Evolutionary conservation across 768 basidiomycete species (phyloP), one percentile per base, ranked within the genome.

Genomic region (Tricholomella constricta): DNA sequence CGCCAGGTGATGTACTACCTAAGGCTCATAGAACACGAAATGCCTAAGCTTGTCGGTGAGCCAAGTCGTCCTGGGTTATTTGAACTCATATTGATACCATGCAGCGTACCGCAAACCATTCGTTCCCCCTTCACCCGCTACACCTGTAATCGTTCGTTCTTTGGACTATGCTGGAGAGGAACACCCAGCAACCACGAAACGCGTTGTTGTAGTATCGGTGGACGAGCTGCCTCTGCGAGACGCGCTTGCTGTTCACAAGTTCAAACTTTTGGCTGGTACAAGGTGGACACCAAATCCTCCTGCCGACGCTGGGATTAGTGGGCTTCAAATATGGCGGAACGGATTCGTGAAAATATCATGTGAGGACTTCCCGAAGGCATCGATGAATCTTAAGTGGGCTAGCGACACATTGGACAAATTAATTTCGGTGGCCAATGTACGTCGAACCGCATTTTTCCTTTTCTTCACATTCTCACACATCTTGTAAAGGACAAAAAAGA

Each of bases 341-440:
- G 95, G 95, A 4, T 95, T 82, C 71, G 76, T 99, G 70, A 94
- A 94, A 74, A 89, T 98, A 55, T 80, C 89, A 1, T 94, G 91
- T 65, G 95, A 98, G 62, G 83, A 89, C 69, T 96, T 93, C 69
- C 84, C 86, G 6, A 78, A 82, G 59, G 82, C 86, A 2, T 78
- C 83, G 23, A 88, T 91, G 89, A 99, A 99, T 70, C 75, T 96
- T 62, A 96, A 95, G 69, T 96, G 93, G 89, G 91, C 89, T 35
- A 89, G 88, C 59, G 95, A 98, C 65, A 79, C 84, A 14, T 69
- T 99, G 49, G 89, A 94, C 63, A 73, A 79, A 60, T 72, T 99
- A 37, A 67, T 98, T 56, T 71, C 69, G n/a, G 87, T 86, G 62
- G 91, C 94, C 9, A 93, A 94, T 68, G 96, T 97, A 65, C 61